Evolutionary conservation across 768 basidiomycete species (phyloP).

Genomic region (Hydnomerulius pinastri): DNA sequence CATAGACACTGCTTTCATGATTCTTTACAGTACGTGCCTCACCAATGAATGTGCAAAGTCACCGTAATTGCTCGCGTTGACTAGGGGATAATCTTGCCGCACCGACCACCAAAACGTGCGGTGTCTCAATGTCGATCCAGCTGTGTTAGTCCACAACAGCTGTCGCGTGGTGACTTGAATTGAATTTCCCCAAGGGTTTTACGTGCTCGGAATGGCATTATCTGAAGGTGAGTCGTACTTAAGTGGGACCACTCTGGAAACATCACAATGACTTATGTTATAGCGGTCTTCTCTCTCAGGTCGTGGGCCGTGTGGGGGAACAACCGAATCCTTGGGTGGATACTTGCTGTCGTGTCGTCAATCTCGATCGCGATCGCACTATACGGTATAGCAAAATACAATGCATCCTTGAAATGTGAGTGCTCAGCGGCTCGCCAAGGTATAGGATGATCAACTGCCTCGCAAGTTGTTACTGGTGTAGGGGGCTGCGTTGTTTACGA

Average conservation of each 20-base stretch:
- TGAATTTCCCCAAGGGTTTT: neutral
- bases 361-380: neutral
- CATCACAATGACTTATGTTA: neutral
- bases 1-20: constrained; percentile 12
- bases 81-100: neutral
- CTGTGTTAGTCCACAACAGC: neutral
- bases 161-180: neutral
- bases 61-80: neutral
- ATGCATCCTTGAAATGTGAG: neutral
- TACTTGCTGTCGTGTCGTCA: neutral
- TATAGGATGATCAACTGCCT: neutral
- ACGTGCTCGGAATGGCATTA: neutral
- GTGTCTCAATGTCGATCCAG: neutral
- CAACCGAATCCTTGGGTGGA: neutral
- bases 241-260: neutral
- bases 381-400: neutral
- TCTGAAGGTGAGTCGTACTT: neutral
- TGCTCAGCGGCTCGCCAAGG: neutral
- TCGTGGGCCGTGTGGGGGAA: constrained; percentile 1
- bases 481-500: neutral
- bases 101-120: neutral
- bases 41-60: neutral
- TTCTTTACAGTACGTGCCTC: neutral
- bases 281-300: neutral
- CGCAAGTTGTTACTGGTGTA: neutral